Evolutionary conservation across 2,329 filamentous ascomycete species (phyloP).

Genomic region (Colletotrichum camelliae): DNA sequence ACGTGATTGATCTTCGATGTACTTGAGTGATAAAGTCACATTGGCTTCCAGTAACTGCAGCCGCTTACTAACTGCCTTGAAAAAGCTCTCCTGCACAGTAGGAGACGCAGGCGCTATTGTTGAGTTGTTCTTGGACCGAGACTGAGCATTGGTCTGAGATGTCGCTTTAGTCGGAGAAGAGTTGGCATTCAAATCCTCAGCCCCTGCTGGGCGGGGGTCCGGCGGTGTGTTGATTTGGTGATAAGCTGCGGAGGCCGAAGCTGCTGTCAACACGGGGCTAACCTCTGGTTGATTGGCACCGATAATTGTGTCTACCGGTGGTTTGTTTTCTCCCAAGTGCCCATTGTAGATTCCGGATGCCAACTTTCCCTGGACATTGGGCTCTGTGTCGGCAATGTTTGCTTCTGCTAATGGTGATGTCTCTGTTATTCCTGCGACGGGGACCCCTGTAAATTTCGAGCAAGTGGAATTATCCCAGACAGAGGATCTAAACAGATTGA

Average conservation of each 20-base stretch:
- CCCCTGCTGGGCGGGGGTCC: neutral
- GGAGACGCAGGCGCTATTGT: constrained; percentile 64
- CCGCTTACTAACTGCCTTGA: constrained; percentile 94
- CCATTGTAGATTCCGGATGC: neutral
- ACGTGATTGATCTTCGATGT: constrained; percentile 94
- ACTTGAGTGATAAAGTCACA: constrained; percentile 89
- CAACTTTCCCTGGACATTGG: neutral
- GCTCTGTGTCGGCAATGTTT: neutral
- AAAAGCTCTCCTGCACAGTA: constrained; percentile 95
- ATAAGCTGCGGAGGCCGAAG: neutral
- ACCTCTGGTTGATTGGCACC: neutral
- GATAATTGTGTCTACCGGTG: neutral
- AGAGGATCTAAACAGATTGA: neutral
- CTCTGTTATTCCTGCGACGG: neutral
- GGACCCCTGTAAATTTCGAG: neutral
- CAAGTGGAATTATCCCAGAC: neutral
- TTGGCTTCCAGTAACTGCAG: constrained; percentile 91
- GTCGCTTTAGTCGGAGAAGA: constrained; percentile 30
- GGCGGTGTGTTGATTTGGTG: neutral
- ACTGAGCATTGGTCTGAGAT: constrained; percentile 31
- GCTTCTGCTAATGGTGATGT: neutral
- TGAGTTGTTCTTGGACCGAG: constrained; percentile 42
- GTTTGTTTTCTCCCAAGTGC: neutral
- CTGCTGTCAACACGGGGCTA: neutral
- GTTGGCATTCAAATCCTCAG: neutral